Evolutionary conservation across 2,329 filamentous ascomycete genomes (phyloP), one percentile per base, ranked within the genome.

Genomic region (Venturia carpophila): DNA sequence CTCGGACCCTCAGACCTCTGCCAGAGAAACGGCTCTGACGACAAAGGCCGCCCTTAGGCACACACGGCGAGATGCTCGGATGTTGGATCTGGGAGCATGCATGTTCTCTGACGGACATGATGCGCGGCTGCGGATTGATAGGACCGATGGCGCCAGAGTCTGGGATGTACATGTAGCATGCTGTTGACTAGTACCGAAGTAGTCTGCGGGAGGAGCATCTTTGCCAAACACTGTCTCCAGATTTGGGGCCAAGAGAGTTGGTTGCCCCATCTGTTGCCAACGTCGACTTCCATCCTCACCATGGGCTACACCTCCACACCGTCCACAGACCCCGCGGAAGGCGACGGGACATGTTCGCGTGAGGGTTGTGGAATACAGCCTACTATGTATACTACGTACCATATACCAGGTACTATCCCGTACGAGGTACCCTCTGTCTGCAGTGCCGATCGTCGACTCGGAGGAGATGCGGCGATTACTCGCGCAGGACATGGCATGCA

Each of bases 401-500:
- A n/a, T n/a, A n/a, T n/a, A 34, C 30, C 30, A 34, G 30, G 30
- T 34, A 11, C 15, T 15, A 3, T 49, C 5, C n/a, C 7, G 10
- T 5, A 21, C 19, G n/a, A n/a, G n/a, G n/a, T 13, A 24, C 45
- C n/a, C 45, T 49, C 45, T 17, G 10, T n/a, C 45, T 52, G 47
- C 47, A 27, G 47, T 21, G 47, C 47, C 11, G 30, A 37, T 58
- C 27, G 52, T 15, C 30, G 52, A 10, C 47, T 21, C 21, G 15
- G 47, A 27, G 27, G 47, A 15, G 30, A 37, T 11, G 30, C 52
- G 52, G 52, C 52, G 27, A 56, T 56, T 56, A 56, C 52, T 58
- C 52, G 52, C n/a, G 37, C 52, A 58, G 27, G 19, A 13, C 52
- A 58, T 39, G 52, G 52, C 27, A 58, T 58, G 52, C 27, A 56